phyloP scores from a whole-genome alignment of 495 filamentous ascomycete genomes.

The Friedmanniomyces simplex region DNA sequence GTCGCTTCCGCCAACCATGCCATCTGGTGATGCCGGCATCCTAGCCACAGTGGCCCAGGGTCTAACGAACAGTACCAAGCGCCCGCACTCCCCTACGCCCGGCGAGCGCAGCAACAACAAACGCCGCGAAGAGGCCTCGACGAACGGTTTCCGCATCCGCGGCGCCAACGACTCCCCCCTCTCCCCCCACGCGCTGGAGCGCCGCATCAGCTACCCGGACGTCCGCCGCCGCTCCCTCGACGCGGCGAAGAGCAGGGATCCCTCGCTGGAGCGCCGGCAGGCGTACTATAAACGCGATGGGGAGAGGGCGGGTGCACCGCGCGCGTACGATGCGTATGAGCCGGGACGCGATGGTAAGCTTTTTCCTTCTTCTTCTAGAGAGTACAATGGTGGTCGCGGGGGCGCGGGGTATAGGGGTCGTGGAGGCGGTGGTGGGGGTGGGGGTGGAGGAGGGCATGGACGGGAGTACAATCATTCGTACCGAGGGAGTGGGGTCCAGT shows the following conservation, averaged over 20 bases:
- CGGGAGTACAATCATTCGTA: background rate
- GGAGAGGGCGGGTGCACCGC: background rate
- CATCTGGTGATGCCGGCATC: background rate
- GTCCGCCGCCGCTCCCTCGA: slow-evolving; percentile 1
- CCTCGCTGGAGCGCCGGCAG: slow-evolving; percentile 13
- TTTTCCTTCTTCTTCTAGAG: background rate
- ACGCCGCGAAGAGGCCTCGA: background rate
- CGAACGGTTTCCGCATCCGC: slow-evolving; percentile 11
- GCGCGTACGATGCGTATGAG: background rate
- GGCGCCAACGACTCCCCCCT: slow-evolving; percentile 13
- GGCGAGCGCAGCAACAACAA: background rate
- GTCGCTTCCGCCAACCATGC: background rate
- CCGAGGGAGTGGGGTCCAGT: background rate
- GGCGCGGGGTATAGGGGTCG: background rate
- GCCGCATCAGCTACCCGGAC: slow-evolving; percentile 5
- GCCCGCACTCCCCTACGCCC: slow-evolving; percentile 1
- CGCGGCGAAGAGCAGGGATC: slow-evolving; percentile 1
- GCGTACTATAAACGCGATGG: slow-evolving; percentile 11
- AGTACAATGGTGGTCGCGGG: background rate
- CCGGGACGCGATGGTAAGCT: background rate
- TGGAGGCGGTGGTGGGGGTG: background rate
- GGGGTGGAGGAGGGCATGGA: background rate
- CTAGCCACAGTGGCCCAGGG: background rate
- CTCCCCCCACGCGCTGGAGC: background rate
- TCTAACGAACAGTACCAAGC: background rate